Base-by-base conservation (phyloP, 148 eudicot genomes). In the Silene uniflora region DNA sequence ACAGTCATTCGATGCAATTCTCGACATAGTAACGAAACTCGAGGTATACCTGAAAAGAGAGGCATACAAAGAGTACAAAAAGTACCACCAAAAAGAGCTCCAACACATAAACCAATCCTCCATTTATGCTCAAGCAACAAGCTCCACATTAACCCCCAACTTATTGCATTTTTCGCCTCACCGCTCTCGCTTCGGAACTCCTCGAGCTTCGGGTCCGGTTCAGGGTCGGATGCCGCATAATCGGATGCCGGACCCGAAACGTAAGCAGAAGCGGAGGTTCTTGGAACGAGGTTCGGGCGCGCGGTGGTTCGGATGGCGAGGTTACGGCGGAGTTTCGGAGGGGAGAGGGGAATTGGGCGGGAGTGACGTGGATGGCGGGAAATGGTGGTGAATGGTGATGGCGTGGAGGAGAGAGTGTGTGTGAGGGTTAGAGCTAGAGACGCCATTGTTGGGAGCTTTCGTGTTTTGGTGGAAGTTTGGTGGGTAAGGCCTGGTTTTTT, bases 11-110 rank as follows among this genome's bases (percentile, higher is more conserved):
- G 44, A 56, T 16, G 7, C 7, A 60, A 60, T 32, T 32, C 35
- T 32, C 35, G 35, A 32, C 35, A 32, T 5, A 32, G 35, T 32
- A 4, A 7, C 10, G 13, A 39, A 23, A 68, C 16, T 23, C 4
- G 12, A 55, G 3, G 32, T 13, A 68, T 79, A 92, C 98, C 98
- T 59, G 93, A 86, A 65, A 78, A 84, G 3, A 90, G 63, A 25
- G 98, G 97, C 96, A 95, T 89, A 58, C 85, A 85, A 49, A 95
- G 96, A 75, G 93, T 90, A 74, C 92, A 90, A 85, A 78, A 23
- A 29, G 96, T 83, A 66, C 93, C 85, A 5, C 91, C 91, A 59
- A 87, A 35, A n/a, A 95, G 90, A 76, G 90, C 80, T 44, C 75
- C 65, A 49, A 79, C 52, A 5, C 93, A 88, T 70, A 84, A 76